Conservation (phyloP, 2,329 filamentous ascomycete species). For the Phaeosphaeria sp. region DNA sequence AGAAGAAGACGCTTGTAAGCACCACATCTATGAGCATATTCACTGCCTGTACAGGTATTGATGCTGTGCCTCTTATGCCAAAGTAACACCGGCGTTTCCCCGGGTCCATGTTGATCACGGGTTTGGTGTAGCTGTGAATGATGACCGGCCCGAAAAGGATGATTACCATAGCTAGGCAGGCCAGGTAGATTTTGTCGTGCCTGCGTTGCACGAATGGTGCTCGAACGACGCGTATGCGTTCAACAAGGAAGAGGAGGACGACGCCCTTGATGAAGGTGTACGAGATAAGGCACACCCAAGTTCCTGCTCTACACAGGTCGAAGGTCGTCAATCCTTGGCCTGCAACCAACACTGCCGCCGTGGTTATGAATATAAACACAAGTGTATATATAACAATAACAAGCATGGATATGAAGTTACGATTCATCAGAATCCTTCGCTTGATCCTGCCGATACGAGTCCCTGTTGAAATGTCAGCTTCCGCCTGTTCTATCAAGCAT, state of each 20-base stretch:
- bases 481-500: neutral
- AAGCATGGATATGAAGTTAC: constrained; percentile 23
- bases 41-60: constrained; percentile 43
- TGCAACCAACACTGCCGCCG: constrained; percentile 30
- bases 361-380: constrained; percentile 23
- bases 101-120: constrained; percentile 34
- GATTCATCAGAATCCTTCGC: constrained; percentile 12
- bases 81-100: constrained; percentile 44
- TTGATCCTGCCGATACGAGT: constrained; percentile 6
- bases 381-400: constrained; percentile 23
- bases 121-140: constrained; percentile 33
- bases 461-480: neutral
- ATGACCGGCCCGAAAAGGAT: constrained; percentile 29
- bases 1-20: constrained; percentile 47
- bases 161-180: constrained; percentile 29
- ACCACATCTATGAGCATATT: constrained; percentile 44
- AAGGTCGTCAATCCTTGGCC: constrained; percentile 36
- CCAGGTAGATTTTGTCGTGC: constrained; percentile 43
- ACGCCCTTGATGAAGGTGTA: constrained; percentile 42
- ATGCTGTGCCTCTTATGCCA: constrained; percentile 41
- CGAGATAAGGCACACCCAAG: constrained; percentile 47
- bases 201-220: constrained; percentile 35
- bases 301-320: constrained; percentile 36
- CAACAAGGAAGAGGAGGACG: constrained; percentile 49
- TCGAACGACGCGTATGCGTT: constrained; percentile 47